These are phyloP conservation scores for Gloeostereum incarnatum DNA, from an alignment of 768 basidiomycete species.

Conservation along the genomic window DNA sequence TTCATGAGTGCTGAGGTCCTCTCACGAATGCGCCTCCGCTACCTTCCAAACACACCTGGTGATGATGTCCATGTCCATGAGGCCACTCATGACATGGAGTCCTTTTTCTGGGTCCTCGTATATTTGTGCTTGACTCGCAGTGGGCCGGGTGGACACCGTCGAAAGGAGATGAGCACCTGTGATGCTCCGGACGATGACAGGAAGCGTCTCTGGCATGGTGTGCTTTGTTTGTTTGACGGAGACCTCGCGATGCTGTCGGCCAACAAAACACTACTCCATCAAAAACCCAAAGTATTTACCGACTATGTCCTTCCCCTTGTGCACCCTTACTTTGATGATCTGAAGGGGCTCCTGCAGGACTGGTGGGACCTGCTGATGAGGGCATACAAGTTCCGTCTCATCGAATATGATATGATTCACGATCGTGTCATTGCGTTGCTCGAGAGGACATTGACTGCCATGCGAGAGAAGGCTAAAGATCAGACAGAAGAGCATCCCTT, in stretches of 20 bases:
- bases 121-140: conserved; percentile 10
- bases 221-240: background rate
- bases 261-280: background rate
- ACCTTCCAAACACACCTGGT: no score
- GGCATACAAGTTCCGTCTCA: no score
- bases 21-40: no score
- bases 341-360: background rate
- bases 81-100: conserved; percentile 16
- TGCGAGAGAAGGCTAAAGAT: no score
- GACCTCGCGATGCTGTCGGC: background rate
- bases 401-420: no score
- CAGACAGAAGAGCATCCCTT: no score
- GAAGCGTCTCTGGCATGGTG: background rate
- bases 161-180: background rate
- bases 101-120: conserved; percentile 13
- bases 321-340: background rate
- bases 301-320: background rate
- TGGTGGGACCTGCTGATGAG: no score
- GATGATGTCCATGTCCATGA: no score
- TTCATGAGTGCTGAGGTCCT: no score
- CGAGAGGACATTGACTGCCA: no score
- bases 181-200: background rate
- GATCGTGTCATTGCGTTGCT: no score
- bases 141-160: conserved; percentile 9
- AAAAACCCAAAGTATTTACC: background rate